Percentiles rank a stretch among this genome's conserved stretches.
Evolutionary conservation across 1,284 basidiomycete genomes (phyloP).

Genomic region (Boletus sp.): DNA sequence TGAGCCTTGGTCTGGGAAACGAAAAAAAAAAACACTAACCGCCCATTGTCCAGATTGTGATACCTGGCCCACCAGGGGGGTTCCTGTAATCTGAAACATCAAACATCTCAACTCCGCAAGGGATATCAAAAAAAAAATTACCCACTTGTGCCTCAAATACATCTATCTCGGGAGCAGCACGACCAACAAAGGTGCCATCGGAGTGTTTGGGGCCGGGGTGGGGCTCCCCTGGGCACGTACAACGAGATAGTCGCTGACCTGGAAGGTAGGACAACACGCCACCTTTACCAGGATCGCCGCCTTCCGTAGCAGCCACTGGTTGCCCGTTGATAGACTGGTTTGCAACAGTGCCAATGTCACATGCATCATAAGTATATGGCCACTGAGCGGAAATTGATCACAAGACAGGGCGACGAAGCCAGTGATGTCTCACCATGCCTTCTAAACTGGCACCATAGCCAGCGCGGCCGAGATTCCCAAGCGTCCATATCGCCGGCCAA

Average conservation of each 20-base stretch:
- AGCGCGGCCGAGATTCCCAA: constrained; percentile 66
- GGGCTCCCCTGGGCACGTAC: constrained; percentile 54
- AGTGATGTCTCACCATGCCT: constrained; percentile 33
- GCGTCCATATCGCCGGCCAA: constrained; percentile 63
- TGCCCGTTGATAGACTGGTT: constrained; percentile 47
- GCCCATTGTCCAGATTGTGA: constrained; percentile 70
- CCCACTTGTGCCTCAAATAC: constrained; percentile 43
- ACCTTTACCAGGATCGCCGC: constrained; percentile 37
- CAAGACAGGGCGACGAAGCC: background rate
- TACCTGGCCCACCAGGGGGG: constrained; percentile 47
- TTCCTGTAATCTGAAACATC: constrained; percentile 40
- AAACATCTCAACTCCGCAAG: constrained; percentile 1
- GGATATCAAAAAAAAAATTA: background rate
- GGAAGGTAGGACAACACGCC: constrained; percentile 49
- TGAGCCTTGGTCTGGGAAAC: background rate
- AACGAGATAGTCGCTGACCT: constrained; percentile 50
- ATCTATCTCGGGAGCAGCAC: constrained; percentile 54
- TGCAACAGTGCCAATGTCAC: constrained; percentile 58
- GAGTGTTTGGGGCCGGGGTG: constrained; percentile 59
- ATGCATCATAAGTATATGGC: constrained; percentile 48
- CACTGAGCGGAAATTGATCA: constrained; percentile 31
- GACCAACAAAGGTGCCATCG: constrained; percentile 57
- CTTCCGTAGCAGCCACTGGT: constrained; percentile 38
- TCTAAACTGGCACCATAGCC: constrained; percentile 46
- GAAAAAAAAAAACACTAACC: constrained; percentile 39